Percentiles rank a stretch among this genome's conserved stretches.
These are phyloP conservation scores for Lentinus tigrinus DNA, from an alignment of 768 basidiomycete species.

Conservation along the genomic window DNA sequence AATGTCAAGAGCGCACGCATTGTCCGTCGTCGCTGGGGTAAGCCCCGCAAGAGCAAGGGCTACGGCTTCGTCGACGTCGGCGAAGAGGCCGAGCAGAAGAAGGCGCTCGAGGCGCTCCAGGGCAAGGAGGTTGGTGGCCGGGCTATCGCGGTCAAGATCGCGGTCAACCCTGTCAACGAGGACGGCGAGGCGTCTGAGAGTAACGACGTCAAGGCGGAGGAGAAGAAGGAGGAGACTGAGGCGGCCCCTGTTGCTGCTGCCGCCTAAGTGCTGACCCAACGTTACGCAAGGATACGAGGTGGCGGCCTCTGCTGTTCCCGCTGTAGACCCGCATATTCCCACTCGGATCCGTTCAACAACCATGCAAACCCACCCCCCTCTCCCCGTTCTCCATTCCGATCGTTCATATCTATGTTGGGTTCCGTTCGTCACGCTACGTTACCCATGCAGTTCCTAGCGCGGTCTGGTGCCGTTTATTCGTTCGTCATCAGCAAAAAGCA, in stretches of 20 bases:
- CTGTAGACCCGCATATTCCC: conserved; percentile 5
- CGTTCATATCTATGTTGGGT: conserved; percentile 20
- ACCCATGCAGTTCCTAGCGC: conserved; percentile 19
- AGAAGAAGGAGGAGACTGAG: conserved; percentile 12
- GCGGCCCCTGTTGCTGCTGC: conserved; percentile 26
- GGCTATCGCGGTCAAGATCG: conserved; percentile 90
- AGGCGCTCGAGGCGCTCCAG: conserved; percentile 83
- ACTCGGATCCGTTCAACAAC: conserved; percentile 20
- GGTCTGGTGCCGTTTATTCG: conserved; percentile 31
- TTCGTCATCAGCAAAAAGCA: too few species aligned
- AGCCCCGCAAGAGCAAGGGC: conserved; percentile 88
- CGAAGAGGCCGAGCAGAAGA: conserved; percentile 82
- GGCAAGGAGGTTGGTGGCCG: conserved; percentile 88
- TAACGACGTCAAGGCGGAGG: conserved; percentile 16
- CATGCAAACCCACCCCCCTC: conserved; percentile 9
- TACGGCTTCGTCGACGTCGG: conserved; percentile 98
- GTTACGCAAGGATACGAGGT: conserved; percentile 7
- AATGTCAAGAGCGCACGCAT: conserved; percentile 84
- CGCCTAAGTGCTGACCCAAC: conserved; percentile 2
- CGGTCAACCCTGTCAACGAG: conserved; percentile 74
- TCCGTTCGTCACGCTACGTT: conserved; percentile 23
- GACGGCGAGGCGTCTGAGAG: conserved; percentile 27
- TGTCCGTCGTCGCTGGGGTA: conserved; percentile 81
- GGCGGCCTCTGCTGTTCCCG: conserved; percentile 3
- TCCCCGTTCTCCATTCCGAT: conserved; percentile 7